phyloP scores from a whole-genome alignment of 345 rosid genomes.

The Angophora floribunda region DNA sequence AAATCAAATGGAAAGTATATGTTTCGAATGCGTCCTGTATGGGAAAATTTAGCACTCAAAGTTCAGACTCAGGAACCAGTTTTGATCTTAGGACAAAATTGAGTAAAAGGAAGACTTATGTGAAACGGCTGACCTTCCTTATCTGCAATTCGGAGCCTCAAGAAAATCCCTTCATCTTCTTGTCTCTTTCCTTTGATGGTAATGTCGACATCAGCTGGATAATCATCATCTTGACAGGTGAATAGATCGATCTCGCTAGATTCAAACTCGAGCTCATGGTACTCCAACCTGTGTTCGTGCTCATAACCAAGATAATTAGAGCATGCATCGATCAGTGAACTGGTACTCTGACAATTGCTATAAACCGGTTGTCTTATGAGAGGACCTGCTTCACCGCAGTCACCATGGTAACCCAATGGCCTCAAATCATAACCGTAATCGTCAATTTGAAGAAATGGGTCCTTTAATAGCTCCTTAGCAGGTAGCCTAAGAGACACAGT shows the following conservation, averaged over 20 bases:
- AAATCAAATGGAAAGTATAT: constrained; percentile 87
- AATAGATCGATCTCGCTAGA: constrained; percentile 50
- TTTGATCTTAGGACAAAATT: not conserved
- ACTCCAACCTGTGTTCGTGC: constrained; percentile 21
- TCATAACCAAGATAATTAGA: constrained; percentile 14
- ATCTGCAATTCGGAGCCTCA: constrained; percentile 79
- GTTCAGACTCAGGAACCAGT: not conserved
- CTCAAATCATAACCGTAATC: constrained; percentile 28
- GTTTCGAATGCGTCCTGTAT: constrained; percentile 63
- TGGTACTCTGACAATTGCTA: constrained; percentile 8
- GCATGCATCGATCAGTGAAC: constrained; percentile 17
- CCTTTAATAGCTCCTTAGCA: constrained; percentile 75
- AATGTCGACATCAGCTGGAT: constrained; percentile 35
- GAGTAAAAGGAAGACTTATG: not conserved
- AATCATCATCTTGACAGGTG: constrained; percentile 48
- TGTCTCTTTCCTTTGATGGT: constrained; percentile 69
- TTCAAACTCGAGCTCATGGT: constrained; percentile 26
- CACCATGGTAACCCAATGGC: constrained; percentile 24
- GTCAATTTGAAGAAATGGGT: constrained; percentile 67
- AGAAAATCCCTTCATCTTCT: constrained; percentile 66
- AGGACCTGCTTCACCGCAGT: constrained; percentile 29
- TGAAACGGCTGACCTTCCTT: constrained; percentile 49
- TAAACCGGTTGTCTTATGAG: constrained; percentile 35
- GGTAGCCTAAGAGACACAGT: constrained; percentile 67
- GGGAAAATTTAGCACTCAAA: not conserved